Evolutionary conservation across 345 rosid species (phyloP).

Genomic region (Murraya koenigii): DNA sequence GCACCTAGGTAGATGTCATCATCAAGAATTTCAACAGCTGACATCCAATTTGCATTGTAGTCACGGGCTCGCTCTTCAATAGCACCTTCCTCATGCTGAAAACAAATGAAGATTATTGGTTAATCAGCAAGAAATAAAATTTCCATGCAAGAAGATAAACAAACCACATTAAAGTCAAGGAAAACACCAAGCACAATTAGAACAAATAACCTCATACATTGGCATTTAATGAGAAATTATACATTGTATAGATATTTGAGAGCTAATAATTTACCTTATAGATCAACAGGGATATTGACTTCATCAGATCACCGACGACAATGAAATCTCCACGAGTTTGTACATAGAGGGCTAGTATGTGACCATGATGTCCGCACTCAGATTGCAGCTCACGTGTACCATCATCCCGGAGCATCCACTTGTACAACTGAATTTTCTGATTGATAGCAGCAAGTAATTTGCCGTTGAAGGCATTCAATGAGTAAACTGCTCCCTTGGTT

Average conservation of each 20-base stretch:
- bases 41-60: slow-evolving; percentile 88
- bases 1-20: slow-evolving; percentile 85
- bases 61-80: slow-evolving; percentile 91
- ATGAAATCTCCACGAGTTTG: slow-evolving; percentile 97
- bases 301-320: slow-evolving; percentile 92
- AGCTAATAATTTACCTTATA: slow-evolving; percentile 58
- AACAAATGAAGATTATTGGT: neutral
- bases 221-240: neutral
- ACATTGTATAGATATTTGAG: neutral
- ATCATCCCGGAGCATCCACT: slow-evolving; percentile 94
- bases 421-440: slow-evolving; percentile 87
- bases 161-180: neutral
- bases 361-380: slow-evolving; percentile 92
- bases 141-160: neutral
- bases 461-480: slow-evolving; percentile 88
- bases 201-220: neutral
- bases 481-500: slow-evolving; percentile 87
- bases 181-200: neutral
- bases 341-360: slow-evolving; percentile 84
- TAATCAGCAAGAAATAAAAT: neutral
- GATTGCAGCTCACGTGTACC: slow-evolving; percentile 80
- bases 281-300: slow-evolving; percentile 83
- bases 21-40: slow-evolving; percentile 89
- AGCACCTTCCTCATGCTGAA: slow-evolving; percentile 88
- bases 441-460: slow-evolving; percentile 89